Percentiles rank a stretch among this genome's conserved stretches.
Conservation (phyloP, 305 asterid species). For the Caryopteris hybrid region DNA sequence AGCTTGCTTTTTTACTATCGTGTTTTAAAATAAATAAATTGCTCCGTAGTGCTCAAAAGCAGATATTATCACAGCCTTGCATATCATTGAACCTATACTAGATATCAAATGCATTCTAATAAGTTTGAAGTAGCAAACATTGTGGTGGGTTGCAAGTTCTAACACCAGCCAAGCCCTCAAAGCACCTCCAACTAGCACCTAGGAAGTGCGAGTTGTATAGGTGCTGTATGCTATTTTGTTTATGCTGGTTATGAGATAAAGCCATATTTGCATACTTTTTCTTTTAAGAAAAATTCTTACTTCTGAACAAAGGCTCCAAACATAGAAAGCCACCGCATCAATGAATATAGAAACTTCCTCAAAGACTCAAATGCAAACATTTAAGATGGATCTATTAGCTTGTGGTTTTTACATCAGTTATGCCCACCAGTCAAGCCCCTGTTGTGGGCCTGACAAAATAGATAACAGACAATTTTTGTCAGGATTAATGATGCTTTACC, state of each 20-base stretch:
- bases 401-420: conserved; percentile 22
- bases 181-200: neutral
- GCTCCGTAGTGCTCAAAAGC: neutral
- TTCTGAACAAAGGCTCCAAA: neutral
- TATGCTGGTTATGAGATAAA: neutral
- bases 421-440: conserved; percentile 31
- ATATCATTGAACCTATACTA: neutral
- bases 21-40: neutral
- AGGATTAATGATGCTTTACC: conserved; percentile 21
- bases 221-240: neutral
- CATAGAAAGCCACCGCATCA: conserved; percentile 1
- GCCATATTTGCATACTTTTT: conserved; percentile 1
- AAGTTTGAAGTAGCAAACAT: neutral
- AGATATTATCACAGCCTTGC: neutral
- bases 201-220: conserved; percentile 4
- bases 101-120: neutral
- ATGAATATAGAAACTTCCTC: conserved; percentile 12
- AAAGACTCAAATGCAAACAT: conserved; percentile 2
- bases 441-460: conserved; percentile 32
- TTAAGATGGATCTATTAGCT: conserved; percentile 9
- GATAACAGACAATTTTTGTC: conserved; percentile 33
- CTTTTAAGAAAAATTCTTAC: neutral
- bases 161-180: conserved; percentile 1
- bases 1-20: neutral
- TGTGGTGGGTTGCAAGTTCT: conserved; percentile 1